Conservation (phyloP, 306 rosid species). For the Cucumis cinereus region DNA sequence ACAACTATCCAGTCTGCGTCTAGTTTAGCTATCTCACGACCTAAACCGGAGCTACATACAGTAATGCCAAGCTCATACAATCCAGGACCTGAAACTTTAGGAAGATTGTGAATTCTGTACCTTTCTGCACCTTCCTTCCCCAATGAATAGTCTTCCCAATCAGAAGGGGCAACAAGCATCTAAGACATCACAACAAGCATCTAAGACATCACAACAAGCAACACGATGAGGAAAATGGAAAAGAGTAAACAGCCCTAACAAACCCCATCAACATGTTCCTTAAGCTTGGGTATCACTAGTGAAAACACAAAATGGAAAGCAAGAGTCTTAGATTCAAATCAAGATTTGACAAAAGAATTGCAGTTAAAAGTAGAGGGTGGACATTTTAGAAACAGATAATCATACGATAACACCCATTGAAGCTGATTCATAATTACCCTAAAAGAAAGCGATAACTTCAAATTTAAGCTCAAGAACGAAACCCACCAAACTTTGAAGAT, state of each 20-base stretch:
- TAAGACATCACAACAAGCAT: conserved; percentile 14
- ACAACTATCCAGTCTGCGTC: conserved; percentile 28
- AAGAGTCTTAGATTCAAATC: background rate
- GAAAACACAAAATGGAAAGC: background rate
- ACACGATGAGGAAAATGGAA: background rate
- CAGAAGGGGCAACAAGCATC: conserved; percentile 71
- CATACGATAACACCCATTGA: background rate
- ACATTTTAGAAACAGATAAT: background rate
- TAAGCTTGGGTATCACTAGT: background rate
- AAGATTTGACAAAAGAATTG: background rate
- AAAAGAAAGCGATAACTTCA: background rate
- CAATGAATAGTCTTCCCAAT: conserved; percentile 57
- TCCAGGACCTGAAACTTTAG: conserved; percentile 39
- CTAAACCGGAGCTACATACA: conserved; percentile 17
- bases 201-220: conserved; percentile 19
- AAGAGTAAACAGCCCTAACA: background rate
- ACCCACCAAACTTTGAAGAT: background rate
- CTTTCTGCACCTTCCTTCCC: conserved; percentile 64
- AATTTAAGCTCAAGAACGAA: background rate
- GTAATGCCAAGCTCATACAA: conserved; percentile 71
- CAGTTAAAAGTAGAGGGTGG: background rate
- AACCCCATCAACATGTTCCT: background rate
- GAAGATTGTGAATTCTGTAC: conserved; percentile 66
- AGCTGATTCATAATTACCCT: background rate
- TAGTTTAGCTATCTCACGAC: conserved; percentile 43